Base-by-base conservation (phyloP, 2,329 filamentous ascomycete species). In the Cercospora beticola region DNA sequence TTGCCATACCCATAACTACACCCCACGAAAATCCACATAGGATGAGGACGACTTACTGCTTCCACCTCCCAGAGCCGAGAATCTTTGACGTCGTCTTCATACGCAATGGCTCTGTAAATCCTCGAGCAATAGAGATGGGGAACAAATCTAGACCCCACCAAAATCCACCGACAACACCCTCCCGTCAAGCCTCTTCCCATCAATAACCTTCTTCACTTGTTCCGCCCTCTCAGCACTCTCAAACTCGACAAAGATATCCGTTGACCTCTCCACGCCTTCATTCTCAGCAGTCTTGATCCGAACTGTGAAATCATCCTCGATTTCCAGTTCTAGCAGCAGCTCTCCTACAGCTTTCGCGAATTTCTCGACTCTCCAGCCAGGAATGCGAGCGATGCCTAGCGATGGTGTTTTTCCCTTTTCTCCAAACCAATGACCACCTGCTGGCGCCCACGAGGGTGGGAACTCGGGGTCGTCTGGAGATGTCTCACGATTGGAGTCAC, bases 181-280 rank as follows among this genome's bases (percentile, higher is more conserved):
- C 12, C 52, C 61, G 30, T 31, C 30, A n/a, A 68, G 5, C 23
- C 60, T 14, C 43, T 60, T 64, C 8, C 66, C 66, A 54, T 68
- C 30, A 16, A 68, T 56, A 16, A 31, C 64, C 40, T 56, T 23
- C 26, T 31, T 68, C 40, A 54, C 46, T n/a, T 43, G 58, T 43
- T 52, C 54, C 28, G 66, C 61, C 26, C 26, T 40, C 52, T 52
- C 40, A 28, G 30, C 46, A 52, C 40, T 59, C 28, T 61, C 40
- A 43, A 68, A 64, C n/a, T 60, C 21, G 4, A 64, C 66, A 18
- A 49, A 68, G 14, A 68, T 56, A 62, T 68, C 61, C 28, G 62
- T 59, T 5, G 54, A 61, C 16, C 58, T 64, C 36, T 68, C 61
- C 1, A 59, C 8, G 0, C 66, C 65, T 7, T 40, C 46, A 16